Conservation (phyloP, 164 flowering plant genomes). For the Dillenia suffruticosa region DNA sequence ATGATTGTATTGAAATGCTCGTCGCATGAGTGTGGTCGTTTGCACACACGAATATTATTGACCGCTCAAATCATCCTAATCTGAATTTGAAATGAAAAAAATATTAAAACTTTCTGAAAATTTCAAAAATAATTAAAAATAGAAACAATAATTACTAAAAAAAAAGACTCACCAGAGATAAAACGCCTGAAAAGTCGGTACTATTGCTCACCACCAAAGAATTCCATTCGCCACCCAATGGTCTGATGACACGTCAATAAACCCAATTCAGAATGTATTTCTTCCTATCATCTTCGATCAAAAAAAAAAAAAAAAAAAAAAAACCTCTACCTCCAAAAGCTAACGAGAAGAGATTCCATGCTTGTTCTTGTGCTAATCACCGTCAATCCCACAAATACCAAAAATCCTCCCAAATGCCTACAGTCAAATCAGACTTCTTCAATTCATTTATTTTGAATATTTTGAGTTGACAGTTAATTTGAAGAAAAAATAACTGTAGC, state of each 20-base stretch:
- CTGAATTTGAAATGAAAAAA: too few relatives aligned
- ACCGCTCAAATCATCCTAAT: too few relatives aligned
- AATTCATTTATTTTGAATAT: too few relatives aligned
- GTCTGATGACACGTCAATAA: slow-evolving; percentile 6
- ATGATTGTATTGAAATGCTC: too few relatives aligned
- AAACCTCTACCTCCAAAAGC: slow-evolving; percentile 28
- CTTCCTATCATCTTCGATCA: neutral
- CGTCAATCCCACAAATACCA: slow-evolving; percentile 55
- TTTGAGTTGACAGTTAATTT: too few relatives aligned
- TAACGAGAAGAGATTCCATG: slow-evolving; percentile 29
- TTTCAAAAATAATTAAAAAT: neutral
- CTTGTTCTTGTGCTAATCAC: slow-evolving; percentile 32
- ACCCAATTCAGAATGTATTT: too few relatives aligned
- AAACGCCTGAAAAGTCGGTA: slow-evolving; percentile 13
- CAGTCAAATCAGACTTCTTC: neutral
- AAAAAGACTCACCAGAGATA: slow-evolving; percentile 15
- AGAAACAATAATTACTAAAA: neutral
- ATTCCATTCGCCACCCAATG: neutral
- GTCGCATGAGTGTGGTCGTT: too few relatives aligned
- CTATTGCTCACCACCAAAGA: slow-evolving; percentile 10
- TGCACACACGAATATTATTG: too few relatives aligned
- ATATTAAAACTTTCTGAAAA: too few relatives aligned
- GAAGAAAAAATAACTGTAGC: too few relatives aligned
- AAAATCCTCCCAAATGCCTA: slow-evolving; percentile 88
- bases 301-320: neutral